Evolutionary conservation across 495 filamentous ascomycete species (phyloP), one percentile per base, ranked within the genome.

Genomic region (Delitschia confertaspora): DNA sequence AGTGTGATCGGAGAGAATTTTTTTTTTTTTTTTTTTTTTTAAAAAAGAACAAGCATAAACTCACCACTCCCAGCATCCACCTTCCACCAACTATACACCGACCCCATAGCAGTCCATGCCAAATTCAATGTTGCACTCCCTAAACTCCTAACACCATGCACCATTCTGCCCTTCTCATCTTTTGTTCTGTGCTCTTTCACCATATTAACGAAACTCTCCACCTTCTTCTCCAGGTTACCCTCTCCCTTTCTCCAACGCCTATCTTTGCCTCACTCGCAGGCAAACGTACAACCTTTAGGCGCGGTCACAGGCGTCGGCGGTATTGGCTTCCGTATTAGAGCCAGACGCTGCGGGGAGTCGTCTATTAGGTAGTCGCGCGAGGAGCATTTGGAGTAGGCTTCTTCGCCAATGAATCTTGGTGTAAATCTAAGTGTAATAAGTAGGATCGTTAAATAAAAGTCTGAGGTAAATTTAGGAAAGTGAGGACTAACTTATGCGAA

Each of bases 211-310:
- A 84, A 83, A 49, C 76, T 82, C 47, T 80, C 75, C 6, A 82
- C 69, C 61, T 83, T 84, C 25, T 76, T 67, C 39, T 73, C 61
- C 63, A 84, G 55, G 52, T 80, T 83, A 6, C 79, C 74, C 11
- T 75, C 76, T 0, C 65, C 34, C 72, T 68, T 21, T n/a, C n/a
- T n/a, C n/a, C n/a, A n/a, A n/a, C n/a, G n/a, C n/a, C 80, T 67
- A 46, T 83, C 79, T 56, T 84, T 84, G 2, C 79, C 80, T 79
- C 79, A 84, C 47, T 84, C 80, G 53, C 76, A 83, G 2, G 71
- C 68, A 56, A 84, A 78, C 17, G 81, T 65, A 45, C 80, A 84
- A n/a, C 76, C 71, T 2, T 66, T 67, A 2, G 80, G 80, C 4
- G 79, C 79, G 21, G 70, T 70, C n/a, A 55, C 47, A 0, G 79